Evolutionary conservation across 352 stramenopile species (phyloP).

Genomic region (Phytophthora macrochlamydospora): DNA sequence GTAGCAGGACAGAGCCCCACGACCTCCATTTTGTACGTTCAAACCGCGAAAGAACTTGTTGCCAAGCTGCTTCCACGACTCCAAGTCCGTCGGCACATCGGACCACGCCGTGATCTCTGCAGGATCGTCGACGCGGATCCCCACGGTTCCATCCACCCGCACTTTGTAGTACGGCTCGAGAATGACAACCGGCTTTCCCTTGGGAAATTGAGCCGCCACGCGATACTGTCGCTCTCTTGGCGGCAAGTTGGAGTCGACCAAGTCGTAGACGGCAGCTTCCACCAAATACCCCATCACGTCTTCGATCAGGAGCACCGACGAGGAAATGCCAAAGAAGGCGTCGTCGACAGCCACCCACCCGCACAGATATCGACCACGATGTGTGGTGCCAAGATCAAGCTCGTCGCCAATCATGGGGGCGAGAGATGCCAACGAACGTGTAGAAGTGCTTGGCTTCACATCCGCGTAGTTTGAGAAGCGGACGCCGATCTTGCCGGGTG

Average conservation of each 20-base stretch:
- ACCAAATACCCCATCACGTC: slow-evolving; percentile 36
- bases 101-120: slow-evolving; percentile 22
- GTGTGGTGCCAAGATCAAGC: slow-evolving; percentile 28
- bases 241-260: slow-evolving; percentile 19
- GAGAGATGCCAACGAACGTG: slow-evolving; percentile 16
- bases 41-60: slow-evolving; percentile 28
- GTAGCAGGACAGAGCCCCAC: slow-evolving; percentile 24
- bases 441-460: slow-evolving; percentile 12
- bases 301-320: slow-evolving; percentile 25
- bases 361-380: slow-evolving; percentile 37
- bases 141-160: slow-evolving; percentile 20
- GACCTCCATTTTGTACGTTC: slow-evolving; percentile 14
- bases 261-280: slow-evolving; percentile 33
- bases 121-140: slow-evolving; percentile 26
- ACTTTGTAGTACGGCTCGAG: slow-evolving; percentile 44
- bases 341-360: slow-evolving; percentile 36
- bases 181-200: slow-evolving; percentile 25
- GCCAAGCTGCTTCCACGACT: slow-evolving; percentile 28
- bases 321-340: slow-evolving; percentile 30
- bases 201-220: slow-evolving; percentile 21
- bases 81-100: slow-evolving; percentile 23
- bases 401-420: slow-evolving; percentile 31
- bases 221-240: slow-evolving; percentile 10
- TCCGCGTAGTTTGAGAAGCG: slow-evolving; percentile 8
- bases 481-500: neutral